These are phyloP conservation scores for Globisporangium okanoganense DNA, from an alignment of 352 stramenopile genomes.

Conservation along the genomic window DNA sequence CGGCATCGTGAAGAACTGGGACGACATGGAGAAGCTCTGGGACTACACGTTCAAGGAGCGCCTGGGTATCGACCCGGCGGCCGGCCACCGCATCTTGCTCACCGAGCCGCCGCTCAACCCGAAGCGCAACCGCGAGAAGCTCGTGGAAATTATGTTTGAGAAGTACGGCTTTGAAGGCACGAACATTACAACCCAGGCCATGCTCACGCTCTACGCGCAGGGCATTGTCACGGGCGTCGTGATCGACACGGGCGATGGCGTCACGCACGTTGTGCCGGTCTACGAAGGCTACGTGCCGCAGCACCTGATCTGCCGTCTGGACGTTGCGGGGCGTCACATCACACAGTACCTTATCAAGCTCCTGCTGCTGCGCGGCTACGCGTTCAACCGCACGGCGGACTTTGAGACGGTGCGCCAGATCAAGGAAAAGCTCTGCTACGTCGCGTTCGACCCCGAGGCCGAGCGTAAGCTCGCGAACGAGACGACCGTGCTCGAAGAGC, in stretches of 20 bases:
- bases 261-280: slow-evolving; percentile 88
- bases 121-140: slow-evolving; percentile 88
- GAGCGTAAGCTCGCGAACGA: slow-evolving; percentile 88
- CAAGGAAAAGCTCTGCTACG: slow-evolving; percentile 94
- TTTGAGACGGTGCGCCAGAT: slow-evolving; percentile 93
- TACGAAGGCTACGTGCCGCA: slow-evolving; percentile 90
- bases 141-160: slow-evolving; percentile 93
- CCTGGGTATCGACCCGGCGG: slow-evolving; percentile 59
- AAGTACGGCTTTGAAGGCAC: slow-evolving; percentile 89
- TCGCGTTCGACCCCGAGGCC: slow-evolving; percentile 84
- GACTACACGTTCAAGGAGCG: slow-evolving; percentile 96
- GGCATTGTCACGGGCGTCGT: slow-evolving; percentile 89
- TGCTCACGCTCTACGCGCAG: slow-evolving; percentile 92
- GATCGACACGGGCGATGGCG: slow-evolving; percentile 91
- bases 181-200: slow-evolving; percentile 91
- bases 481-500: slow-evolving; percentile 91
- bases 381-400: slow-evolving; percentile 90
- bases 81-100: slow-evolving; percentile 86
- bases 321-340: slow-evolving; percentile 86
- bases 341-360: slow-evolving; percentile 93
- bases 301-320: slow-evolving; percentile 88
- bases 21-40: slow-evolving; percentile 97
- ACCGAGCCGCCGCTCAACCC: slow-evolving; percentile 93
- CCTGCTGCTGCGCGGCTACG: slow-evolving; percentile 87
- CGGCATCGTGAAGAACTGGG: slow-evolving; percentile 96